Evolutionary conservation across 129 eudicot genomes (phyloP).

Genomic region (Solidago caesia): DNA sequence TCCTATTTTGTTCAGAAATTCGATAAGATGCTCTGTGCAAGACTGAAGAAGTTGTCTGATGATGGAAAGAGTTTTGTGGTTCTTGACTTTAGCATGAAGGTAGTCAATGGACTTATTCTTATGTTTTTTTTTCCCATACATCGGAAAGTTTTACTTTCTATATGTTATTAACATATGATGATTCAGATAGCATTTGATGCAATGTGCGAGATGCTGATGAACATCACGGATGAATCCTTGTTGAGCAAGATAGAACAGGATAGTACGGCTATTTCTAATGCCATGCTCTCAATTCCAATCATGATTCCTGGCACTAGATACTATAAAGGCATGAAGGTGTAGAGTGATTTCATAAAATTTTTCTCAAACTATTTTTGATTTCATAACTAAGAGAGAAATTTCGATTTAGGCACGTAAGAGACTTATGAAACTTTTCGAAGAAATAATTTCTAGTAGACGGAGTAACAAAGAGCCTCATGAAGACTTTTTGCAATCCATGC

Average conservation of each 20-base stretch:
- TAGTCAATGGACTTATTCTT: not conserved
- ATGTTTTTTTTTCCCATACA: not conserved
- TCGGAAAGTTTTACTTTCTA: not conserved
- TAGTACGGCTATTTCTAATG: conserved; percentile 39
- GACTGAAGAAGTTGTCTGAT: conserved; percentile 38
- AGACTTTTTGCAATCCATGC: conserved; percentile 59
- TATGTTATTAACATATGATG: conserved; percentile 5
- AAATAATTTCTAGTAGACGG: conserved; percentile 37
- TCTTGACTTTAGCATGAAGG: conserved; percentile 62
- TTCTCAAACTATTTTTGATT: not conserved
- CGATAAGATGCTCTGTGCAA: conserved; percentile 37
- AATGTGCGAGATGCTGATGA: conserved; percentile 58
- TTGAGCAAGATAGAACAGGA: conserved; percentile 46
- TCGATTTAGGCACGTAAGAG: conserved; percentile 50
- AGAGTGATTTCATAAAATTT: not conserved
- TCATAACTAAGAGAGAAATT: conserved; percentile 1
- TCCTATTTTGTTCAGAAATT: conserved; percentile 43
- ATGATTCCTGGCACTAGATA: conserved; percentile 70
- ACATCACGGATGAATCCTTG: conserved; percentile 41
- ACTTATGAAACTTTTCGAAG: conserved; percentile 40
- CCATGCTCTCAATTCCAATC: conserved; percentile 53
- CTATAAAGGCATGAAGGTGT: conserved; percentile 66
- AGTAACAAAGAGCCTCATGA: conserved; percentile 34
- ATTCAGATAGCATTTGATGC: conserved; percentile 57
- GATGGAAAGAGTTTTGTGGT: conserved; percentile 48